Evolutionary conservation across 768 basidiomycete species (phyloP).

Genomic region (Boletales sp.): DNA sequence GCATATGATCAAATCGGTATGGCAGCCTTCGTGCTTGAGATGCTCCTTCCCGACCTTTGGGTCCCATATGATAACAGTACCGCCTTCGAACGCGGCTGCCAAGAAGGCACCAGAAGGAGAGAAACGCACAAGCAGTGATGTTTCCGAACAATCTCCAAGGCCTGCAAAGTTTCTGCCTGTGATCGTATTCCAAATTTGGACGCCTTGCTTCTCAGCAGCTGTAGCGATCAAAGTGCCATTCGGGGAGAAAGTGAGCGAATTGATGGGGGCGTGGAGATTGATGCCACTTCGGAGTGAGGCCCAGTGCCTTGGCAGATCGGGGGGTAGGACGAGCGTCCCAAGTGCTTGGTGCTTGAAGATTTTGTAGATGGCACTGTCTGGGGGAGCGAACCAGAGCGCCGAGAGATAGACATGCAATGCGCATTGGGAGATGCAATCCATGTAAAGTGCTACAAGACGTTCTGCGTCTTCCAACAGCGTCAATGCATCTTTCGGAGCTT

Average conservation of each 20-base stretch:
- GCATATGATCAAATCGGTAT: not conserved
- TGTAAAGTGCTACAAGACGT: conserved; percentile 11
- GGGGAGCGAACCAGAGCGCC: conserved; percentile 7
- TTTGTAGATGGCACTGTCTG: conserved; percentile 5
- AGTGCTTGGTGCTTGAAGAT: conserved; percentile 12
- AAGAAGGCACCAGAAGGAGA: conserved; percentile 8
- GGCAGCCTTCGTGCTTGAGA: conserved; percentile 2
- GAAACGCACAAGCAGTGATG: conserved; percentile 10
- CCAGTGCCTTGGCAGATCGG: conserved; percentile 1
- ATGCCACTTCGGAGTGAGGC: conserved; percentile 4
- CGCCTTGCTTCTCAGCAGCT: conserved; percentile 4
- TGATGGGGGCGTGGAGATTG: not conserved
- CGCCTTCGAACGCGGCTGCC: conserved; percentile 6
- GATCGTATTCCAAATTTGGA: conserved; percentile 15
- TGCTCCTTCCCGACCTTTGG: conserved; percentile 9
- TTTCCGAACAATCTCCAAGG: conserved; percentile 3
- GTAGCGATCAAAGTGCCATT: conserved; percentile 8
- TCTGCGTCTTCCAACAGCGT: conserved; percentile 10
- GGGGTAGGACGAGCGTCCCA: not conserved
- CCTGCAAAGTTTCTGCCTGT: conserved; percentile 12
- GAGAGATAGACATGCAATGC: conserved; percentile 13
- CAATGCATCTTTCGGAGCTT: not conserved
- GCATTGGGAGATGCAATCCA: conserved; percentile 8
- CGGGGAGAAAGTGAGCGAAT: conserved; percentile 14
- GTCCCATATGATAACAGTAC: conserved; percentile 13